Evolutionary conservation across 2,329 filamentous ascomycete genomes (phyloP), one percentile per base, ranked within the genome.

Genomic region (Xylaria multiplex): DNA sequence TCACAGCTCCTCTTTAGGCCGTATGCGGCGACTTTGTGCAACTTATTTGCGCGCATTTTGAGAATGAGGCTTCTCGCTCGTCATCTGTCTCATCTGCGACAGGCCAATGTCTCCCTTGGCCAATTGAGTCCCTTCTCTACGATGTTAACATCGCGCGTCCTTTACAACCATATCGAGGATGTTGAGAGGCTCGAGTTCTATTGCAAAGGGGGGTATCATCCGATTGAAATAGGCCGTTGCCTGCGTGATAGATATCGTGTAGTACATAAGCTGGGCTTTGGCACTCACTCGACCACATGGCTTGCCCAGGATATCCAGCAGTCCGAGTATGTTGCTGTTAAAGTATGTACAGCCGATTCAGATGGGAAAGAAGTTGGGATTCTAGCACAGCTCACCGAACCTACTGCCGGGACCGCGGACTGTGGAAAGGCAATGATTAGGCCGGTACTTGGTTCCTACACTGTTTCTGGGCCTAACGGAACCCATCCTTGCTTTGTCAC

Each of bases 401-500:
- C 19, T 27, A 48, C 24, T 9, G 13, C 6, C 24, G 13, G 11
- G 8, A 13, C 13, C 22, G 19, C 3, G 19, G 45, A 13, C 9
- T 8, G 19, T 27, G 45, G 45, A 27, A 48, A 48, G 22, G 8
- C 19, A 14, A 48, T 27, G 45, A 27, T 48, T 48, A 6, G 13
- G 45, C 45, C 7, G 45, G 45, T 48, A 22, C 24, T 48, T 2
- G 45, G 27, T 27, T 6, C 24, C 45, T 48, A 27, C 45, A 48
- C 19, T 27, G 5, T 27, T 14, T 48, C 22, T 27, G 13, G 45
- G 22, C 19, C 45, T 22, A 48, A 48, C 45, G 24, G 19, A 48
- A 48, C 22, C 24, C 45, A 48, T 48, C 43, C 22, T 48, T 48
- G 45, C 45, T 27, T 48, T 14, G 11, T 27, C 45, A 48, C 45